Conservation (phyloP, 495 filamentous ascomycete genomes). For the Penicillium coprophilum region DNA sequence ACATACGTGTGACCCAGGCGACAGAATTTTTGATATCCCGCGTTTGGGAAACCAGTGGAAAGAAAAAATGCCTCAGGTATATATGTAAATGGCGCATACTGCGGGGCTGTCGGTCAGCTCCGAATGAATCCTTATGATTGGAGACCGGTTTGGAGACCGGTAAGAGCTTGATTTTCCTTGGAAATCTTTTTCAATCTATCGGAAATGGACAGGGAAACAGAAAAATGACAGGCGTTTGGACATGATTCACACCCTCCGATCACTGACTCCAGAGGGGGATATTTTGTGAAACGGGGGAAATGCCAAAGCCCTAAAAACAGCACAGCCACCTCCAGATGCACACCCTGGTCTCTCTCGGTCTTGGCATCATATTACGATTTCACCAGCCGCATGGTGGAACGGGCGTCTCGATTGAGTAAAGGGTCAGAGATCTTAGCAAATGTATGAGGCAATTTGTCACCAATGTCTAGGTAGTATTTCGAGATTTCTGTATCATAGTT, state of each 20-base stretch:
- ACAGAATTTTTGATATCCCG: too few species aligned
- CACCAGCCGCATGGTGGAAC: constrained; percentile 29
- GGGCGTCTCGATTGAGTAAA: not conserved
- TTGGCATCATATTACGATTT: constrained; percentile 6
- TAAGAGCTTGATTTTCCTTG: too few species aligned
- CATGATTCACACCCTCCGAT: too few species aligned
- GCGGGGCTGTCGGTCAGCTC: not conserved
- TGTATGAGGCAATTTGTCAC: not conserved
- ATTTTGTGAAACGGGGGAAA: too few species aligned
- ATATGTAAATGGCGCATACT: constrained; percentile 30
- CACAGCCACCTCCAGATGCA: constrained; percentile 32
- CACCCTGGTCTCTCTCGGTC: not conserved
- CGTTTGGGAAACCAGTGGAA: constrained; percentile 19
- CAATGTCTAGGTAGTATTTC: too few species aligned
- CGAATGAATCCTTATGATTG: too few species aligned
- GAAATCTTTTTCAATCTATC: not conserved
- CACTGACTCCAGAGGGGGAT: too few species aligned
- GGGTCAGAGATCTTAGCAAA: too few species aligned
- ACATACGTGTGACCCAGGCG: too few species aligned
- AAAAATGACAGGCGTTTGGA: too few species aligned
- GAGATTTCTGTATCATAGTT: too few species aligned
- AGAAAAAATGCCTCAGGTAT: constrained; percentile 32
- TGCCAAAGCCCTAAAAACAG: constrained; percentile 8
- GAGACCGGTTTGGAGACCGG: too few species aligned
- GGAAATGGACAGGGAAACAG: constrained; percentile 19